A percentile compares a stretch with the other conserved stretches of the same genome.
Evolutionary conservation across 805 yeast species (phyloP).

Genomic region (Starmerella cellae): DNA sequence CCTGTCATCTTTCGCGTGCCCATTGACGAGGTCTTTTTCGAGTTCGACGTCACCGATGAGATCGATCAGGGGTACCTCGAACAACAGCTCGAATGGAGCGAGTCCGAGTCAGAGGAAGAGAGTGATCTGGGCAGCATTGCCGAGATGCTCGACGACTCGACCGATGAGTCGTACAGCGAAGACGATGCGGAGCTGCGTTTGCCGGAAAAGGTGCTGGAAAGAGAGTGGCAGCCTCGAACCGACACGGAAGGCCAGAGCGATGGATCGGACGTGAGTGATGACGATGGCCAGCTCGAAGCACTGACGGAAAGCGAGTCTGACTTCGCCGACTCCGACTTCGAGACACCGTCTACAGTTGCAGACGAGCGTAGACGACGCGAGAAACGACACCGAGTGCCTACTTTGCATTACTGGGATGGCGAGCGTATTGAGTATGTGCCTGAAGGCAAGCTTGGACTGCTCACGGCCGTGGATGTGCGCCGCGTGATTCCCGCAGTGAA

Average conservation of each 20-base stretch:
- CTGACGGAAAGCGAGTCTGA: conserved; percentile 7
- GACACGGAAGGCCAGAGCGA: neutral
- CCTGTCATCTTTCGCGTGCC: conserved; percentile 13
- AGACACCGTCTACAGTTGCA: neutral
- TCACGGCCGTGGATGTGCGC: conserved; percentile 18
- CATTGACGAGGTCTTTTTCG: neutral
- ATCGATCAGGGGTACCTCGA: conserved; percentile 3
- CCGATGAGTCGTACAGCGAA: no score
- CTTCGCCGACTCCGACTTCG: conserved; percentile 6
- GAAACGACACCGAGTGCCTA: conserved; percentile 16
- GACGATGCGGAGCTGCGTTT: neutral
- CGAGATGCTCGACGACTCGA: conserved; percentile 14
- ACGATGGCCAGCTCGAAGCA: conserved; percentile 8
- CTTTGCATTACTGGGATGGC: conserved; percentile 17
- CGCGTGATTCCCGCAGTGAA: conserved; percentile 14
- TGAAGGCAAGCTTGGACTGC: conserved; percentile 7
- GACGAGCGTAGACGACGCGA: conserved; percentile 7
- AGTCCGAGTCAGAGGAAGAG: conserved; percentile 13
- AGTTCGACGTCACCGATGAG: neutral
- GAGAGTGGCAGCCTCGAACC: conserved; percentile 4
- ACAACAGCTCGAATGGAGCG: conserved; percentile 14
- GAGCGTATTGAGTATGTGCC: conserved; percentile 17
- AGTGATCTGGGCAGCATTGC: conserved; percentile 16
- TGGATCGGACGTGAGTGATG: conserved; percentile 6
- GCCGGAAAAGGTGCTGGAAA: neutral